Evolutionary conservation across 768 basidiomycete species (phyloP).

Genomic region (Boletus tomentosulus): DNA sequence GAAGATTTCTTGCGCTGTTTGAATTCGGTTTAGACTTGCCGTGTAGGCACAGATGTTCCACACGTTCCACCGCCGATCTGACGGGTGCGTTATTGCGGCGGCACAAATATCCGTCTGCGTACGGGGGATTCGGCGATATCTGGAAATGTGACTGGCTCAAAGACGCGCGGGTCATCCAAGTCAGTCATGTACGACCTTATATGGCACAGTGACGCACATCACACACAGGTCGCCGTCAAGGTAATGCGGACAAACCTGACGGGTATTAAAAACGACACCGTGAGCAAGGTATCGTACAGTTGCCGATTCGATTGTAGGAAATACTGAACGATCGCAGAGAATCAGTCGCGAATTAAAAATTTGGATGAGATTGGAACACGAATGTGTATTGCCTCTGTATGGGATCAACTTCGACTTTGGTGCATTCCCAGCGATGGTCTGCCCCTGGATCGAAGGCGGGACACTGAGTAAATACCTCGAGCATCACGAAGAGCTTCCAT

Average conservation of each 20-base stretch:
- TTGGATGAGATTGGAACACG: constrained; percentile 28
- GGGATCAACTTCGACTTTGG: constrained; percentile 30
- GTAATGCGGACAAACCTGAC: constrained; percentile 21
- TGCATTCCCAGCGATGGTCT: constrained; percentile 30
- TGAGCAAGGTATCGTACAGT: constrained; percentile 10
- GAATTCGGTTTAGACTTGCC: neutral
- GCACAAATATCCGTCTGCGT: constrained; percentile 19
- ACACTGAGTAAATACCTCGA: constrained; percentile 23
- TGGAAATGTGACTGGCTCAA: constrained; percentile 24
- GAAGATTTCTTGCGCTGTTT: neutral
- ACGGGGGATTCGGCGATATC: constrained; percentile 23
- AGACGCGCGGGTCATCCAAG: constrained; percentile 17
- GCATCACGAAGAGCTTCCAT: constrained; percentile 3
- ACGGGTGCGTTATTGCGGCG: constrained; percentile 11
- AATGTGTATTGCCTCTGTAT: constrained; percentile 25
- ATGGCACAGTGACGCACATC: neutral
- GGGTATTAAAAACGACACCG: neutral
- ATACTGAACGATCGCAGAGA: neutral
- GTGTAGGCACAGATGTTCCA: neutral
- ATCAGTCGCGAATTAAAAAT: constrained; percentile 16
- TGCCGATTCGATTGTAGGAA: neutral
- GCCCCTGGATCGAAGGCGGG: constrained; percentile 33
- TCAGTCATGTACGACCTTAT: constrained; percentile 1
- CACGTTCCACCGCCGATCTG: constrained; percentile 8
- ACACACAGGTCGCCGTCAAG: constrained; percentile 25